These are phyloP conservation scores for Plenodomus biglobosus DNA, from an alignment of 2,329 filamentous ascomycete genomes.

Conservation along the genomic window DNA sequence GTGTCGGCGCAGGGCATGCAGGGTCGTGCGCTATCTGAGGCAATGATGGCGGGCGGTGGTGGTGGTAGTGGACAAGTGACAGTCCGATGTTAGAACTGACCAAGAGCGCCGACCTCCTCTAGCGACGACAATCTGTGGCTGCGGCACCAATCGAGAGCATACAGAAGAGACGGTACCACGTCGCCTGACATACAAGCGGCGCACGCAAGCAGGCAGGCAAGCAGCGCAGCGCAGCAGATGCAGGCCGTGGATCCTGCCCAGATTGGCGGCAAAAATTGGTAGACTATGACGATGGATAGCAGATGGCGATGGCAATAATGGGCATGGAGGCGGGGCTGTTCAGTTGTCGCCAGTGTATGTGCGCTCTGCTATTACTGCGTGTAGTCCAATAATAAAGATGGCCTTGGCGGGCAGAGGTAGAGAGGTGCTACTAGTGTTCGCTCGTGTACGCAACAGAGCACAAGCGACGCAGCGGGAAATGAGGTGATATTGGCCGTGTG, in stretches of 20 bases:
- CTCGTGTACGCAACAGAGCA: constrained; percentile 8
- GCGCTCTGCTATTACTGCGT: constrained; percentile 12
- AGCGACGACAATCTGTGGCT: constrained; percentile 30
- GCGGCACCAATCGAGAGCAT: constrained; percentile 22
- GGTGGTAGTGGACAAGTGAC: constrained; percentile 13
- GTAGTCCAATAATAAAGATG: constrained; percentile 24
- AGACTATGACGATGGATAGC: constrained; percentile 11
- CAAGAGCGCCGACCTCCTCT: constrained; percentile 21
- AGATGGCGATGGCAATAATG: not conserved
- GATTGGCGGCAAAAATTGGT: constrained; percentile 3
- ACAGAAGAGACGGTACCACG: constrained; percentile 24
- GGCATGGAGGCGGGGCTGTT: constrained; percentile 1
- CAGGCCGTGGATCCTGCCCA: constrained; percentile 2
- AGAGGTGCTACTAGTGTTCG: no score
- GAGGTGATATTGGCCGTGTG: constrained; percentile 15
- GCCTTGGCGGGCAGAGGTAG: constrained; percentile 22
- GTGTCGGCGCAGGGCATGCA: constrained; percentile 30
- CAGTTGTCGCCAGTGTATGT: not conserved
- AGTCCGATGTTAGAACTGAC: constrained; percentile 21
- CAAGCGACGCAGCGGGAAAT: constrained; percentile 16
- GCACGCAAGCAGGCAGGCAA: not conserved
- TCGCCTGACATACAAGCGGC: constrained; percentile 27
- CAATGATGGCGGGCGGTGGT: constrained; percentile 22
- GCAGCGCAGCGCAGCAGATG: not conserved
- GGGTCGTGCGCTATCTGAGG: constrained; percentile 27